phyloP scores from a whole-genome alignment of 2,329 filamentous ascomycete genomes.

The Dactylonectria macrodidyma region DNA sequence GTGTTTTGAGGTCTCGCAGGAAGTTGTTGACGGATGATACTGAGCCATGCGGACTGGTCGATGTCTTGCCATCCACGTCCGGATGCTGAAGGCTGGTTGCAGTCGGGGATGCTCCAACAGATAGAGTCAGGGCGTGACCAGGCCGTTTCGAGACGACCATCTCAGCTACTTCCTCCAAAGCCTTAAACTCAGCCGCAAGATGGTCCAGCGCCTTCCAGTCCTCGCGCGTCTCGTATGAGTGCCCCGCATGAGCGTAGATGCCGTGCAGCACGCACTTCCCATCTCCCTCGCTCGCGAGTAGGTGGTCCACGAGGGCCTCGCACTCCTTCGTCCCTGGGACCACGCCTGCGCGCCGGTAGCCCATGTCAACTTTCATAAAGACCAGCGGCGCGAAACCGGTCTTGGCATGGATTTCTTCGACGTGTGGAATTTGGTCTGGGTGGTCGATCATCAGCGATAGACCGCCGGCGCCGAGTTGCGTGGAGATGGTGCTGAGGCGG shows the following conservation, averaged over 20 bases:
- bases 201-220: constrained; percentile 70
- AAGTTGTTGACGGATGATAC: constrained; percentile 59
- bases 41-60: constrained; percentile 34
- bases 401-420: constrained; percentile 57
- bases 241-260: constrained; percentile 80
- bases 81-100: constrained; percentile 18
- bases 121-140: constrained; percentile 3
- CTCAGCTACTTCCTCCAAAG: constrained; percentile 13
- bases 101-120: constrained; percentile 15
- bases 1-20: constrained; percentile 55
- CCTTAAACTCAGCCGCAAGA: constrained; percentile 56
- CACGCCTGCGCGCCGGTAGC: constrained; percentile 78
- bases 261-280: constrained; percentile 63
- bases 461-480: constrained; percentile 65
- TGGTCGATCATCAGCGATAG: constrained; percentile 80
- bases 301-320: constrained; percentile 57
- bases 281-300: constrained; percentile 57
- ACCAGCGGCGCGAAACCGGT: constrained; percentile 65
- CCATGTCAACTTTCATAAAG: constrained; percentile 82
- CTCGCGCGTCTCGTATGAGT: constrained; percentile 75
- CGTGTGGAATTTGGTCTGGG: constrained; percentile 66
- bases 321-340: constrained; percentile 63
- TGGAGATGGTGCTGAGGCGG: constrained; percentile 70
- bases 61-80: neutral
- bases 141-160: constrained; percentile 6